These are phyloP conservation scores for Penicillium psychrofluorescens DNA, from an alignment of 495 filamentous ascomycete species.

Conservation along the genomic window DNA sequence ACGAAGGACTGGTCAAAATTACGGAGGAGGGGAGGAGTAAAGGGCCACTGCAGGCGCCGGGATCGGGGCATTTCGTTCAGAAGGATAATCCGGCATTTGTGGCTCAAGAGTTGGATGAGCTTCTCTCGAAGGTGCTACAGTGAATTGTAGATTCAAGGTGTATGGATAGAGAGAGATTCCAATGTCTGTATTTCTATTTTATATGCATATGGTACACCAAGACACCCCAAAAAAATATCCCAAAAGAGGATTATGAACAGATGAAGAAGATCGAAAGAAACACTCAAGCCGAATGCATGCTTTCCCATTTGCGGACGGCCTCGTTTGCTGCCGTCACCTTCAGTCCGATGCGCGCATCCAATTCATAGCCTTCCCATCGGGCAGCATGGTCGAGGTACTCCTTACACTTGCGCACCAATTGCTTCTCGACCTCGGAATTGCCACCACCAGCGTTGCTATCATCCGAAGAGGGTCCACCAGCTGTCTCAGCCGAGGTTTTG, in stretches of 20 bases:
- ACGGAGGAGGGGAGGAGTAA: slow-evolving; percentile 28
- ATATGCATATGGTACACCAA: background rate
- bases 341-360: slow-evolving; percentile 81
- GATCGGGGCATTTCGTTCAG: slow-evolving; percentile 58
- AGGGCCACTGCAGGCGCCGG: slow-evolving; percentile 44
- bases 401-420: slow-evolving; percentile 57
- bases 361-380: slow-evolving; percentile 75
- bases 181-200: background rate
- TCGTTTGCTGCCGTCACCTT: slow-evolving; percentile 75
- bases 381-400: slow-evolving; percentile 70
- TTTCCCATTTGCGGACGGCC: slow-evolving; percentile 64
- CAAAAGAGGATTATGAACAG: slow-evolving; percentile 6
- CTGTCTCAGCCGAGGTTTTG: slow-evolving; percentile 8
- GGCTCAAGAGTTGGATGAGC: slow-evolving; percentile 31
- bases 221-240: background rate
- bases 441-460: slow-evolving; percentile 4
- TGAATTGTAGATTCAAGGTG: no score
- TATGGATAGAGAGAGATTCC: no score
- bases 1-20: slow-evolving; percentile 45
- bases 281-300: slow-evolving; percentile 14
- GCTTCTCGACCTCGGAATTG: slow-evolving; percentile 34
- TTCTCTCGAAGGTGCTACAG: slow-evolving; percentile 20
- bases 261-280: background rate
- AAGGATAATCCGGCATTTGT: slow-evolving; percentile 54
- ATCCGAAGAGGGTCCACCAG: background rate